phyloP scores from a whole-genome alignment of 495 filamentous ascomycete species.

The Annulohypoxylon stygium region DNA sequence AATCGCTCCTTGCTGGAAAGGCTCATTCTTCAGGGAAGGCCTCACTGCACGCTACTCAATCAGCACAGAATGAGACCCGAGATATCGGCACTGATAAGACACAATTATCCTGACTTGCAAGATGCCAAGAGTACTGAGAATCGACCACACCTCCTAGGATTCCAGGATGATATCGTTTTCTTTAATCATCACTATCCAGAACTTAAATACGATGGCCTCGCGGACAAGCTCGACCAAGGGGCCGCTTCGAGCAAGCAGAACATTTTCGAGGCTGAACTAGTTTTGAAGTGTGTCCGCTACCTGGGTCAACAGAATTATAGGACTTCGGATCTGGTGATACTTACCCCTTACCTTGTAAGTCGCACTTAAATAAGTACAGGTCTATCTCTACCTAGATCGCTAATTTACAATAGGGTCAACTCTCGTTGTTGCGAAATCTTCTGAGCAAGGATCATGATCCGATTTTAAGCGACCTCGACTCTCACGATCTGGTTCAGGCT shows the following conservation, averaged over 20 bases:
- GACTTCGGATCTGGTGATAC: conserved; percentile 72
- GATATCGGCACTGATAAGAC: conserved; percentile 72
- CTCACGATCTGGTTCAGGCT: conserved; percentile 73
- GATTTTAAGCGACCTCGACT: conserved; percentile 77
- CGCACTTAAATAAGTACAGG: not conserved
- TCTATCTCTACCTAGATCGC: not conserved
- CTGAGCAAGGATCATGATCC: conserved; percentile 68
- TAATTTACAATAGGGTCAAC: conserved; percentile 66
- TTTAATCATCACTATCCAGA: conserved; percentile 73
- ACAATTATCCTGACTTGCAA: conserved; percentile 74
- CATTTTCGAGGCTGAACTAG: conserved; percentile 74
- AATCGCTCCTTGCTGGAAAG: conserved; percentile 81
- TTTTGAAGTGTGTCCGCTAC: conserved; percentile 76
- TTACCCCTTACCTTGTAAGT: conserved; percentile 75
- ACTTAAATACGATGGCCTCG: conserved; percentile 53
- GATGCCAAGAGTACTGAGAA: conserved; percentile 68
- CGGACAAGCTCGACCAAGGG: conserved; percentile 66
- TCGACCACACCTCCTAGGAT: conserved; percentile 67
- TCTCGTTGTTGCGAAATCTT: conserved; percentile 67
- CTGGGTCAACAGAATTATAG: conserved; percentile 82
- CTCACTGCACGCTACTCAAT: conserved; percentile 67
- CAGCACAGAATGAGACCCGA: conserved; percentile 81
- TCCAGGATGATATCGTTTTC: conserved; percentile 74
- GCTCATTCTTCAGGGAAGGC: conserved; percentile 67
- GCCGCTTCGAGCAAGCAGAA: conserved; percentile 72